Percentiles rank a stretch among this genome's conserved stretches.
These are phyloP conservation scores for Neophaeococcomyces aloes DNA, from an alignment of 2,329 filamentous ascomycete genomes.

Conservation along the genomic window DNA sequence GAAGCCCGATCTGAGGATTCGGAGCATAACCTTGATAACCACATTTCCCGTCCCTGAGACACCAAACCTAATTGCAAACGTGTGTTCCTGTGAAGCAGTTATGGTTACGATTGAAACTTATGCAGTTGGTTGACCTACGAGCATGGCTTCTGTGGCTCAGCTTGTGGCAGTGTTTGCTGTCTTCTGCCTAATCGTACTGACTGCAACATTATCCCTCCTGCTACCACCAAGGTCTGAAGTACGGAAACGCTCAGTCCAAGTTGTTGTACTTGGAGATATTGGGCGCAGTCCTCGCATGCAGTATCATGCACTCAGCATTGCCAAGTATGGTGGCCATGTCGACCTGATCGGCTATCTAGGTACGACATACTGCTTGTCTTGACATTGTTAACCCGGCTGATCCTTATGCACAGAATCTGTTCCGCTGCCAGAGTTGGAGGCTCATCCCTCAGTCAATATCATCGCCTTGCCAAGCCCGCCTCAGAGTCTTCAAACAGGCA, in stretches of 20 bases:
- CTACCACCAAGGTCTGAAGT: slow-evolving; percentile 41
- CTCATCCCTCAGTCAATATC: slow-evolving; percentile 59
- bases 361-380: slow-evolving; percentile 27
- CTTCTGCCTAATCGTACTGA: slow-evolving; percentile 36
- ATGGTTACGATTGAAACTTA: no score
- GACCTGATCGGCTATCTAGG: slow-evolving; percentile 82
- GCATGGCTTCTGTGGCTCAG: not conserved
- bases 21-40: no score
- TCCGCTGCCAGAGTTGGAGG: slow-evolving; percentile 64
- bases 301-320: slow-evolving; percentile 90
- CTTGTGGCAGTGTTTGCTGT: slow-evolving; percentile 28
- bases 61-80: no score
- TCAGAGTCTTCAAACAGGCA: slow-evolving; percentile 53
- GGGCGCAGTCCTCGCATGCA: slow-evolving; percentile 96
- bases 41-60: no score
- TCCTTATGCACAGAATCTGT: slow-evolving; percentile 53
- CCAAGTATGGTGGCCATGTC: slow-evolving; percentile 67
- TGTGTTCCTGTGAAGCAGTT: no score
- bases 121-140: no score
- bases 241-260: slow-evolving; percentile 51
- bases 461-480: slow-evolving; percentile 61
- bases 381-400: not conserved
- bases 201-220: slow-evolving; percentile 35
- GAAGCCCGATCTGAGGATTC: no score
- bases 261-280: slow-evolving; percentile 89